Conservation (phyloP, 495 filamentous ascomycete genomes). For the Echria macrotheca region DNA sequence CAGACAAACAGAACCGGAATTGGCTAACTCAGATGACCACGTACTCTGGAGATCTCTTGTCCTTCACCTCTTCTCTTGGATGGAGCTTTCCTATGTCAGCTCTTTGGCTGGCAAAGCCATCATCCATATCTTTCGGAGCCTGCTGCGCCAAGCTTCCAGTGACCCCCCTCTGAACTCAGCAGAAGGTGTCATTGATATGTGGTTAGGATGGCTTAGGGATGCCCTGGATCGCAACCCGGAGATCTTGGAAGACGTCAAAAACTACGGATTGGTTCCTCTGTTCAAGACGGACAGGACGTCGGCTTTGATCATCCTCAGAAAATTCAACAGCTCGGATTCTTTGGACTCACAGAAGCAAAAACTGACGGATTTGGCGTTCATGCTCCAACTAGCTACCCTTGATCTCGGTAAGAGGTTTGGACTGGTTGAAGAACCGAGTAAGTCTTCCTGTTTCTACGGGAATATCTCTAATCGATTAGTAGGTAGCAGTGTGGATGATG, state of each 20-base stretch:
- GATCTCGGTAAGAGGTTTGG: slow-evolving; percentile 76
- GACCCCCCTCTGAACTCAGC: slow-evolving; percentile 14
- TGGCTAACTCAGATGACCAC: slow-evolving; percentile 13
- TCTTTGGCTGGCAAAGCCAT: slow-evolving; percentile 61
- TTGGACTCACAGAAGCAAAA: slow-evolving; percentile 38
- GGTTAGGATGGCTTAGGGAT: slow-evolving; percentile 46
- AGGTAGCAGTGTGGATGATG: slow-evolving; percentile 9
- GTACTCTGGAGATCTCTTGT: slow-evolving; percentile 41
- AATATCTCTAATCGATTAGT: neutral
- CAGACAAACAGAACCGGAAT: slow-evolving; percentile 22
- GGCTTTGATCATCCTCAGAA: slow-evolving; percentile 53
- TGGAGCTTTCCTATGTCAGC: slow-evolving; percentile 55
- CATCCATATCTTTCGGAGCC: slow-evolving; percentile 48
- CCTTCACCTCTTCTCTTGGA: slow-evolving; percentile 52
- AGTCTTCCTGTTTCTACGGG: slow-evolving; percentile 21
- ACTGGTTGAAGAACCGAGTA: slow-evolving; percentile 67
- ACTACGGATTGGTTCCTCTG: slow-evolving; percentile 66
- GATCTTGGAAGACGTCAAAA: slow-evolving; percentile 60
- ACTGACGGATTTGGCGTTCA: slow-evolving; percentile 46
- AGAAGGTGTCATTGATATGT: slow-evolving; percentile 36
- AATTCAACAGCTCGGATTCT: slow-evolving; percentile 29
- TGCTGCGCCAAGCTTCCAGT: slow-evolving; percentile 25
- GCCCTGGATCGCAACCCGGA: slow-evolving; percentile 44
- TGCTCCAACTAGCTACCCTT: slow-evolving; percentile 62
- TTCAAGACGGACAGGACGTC: slow-evolving; percentile 54